Evolutionary conservation across 2,329 filamentous ascomycete species (phyloP).

Genomic region (Sarocladium oryzae): DNA sequence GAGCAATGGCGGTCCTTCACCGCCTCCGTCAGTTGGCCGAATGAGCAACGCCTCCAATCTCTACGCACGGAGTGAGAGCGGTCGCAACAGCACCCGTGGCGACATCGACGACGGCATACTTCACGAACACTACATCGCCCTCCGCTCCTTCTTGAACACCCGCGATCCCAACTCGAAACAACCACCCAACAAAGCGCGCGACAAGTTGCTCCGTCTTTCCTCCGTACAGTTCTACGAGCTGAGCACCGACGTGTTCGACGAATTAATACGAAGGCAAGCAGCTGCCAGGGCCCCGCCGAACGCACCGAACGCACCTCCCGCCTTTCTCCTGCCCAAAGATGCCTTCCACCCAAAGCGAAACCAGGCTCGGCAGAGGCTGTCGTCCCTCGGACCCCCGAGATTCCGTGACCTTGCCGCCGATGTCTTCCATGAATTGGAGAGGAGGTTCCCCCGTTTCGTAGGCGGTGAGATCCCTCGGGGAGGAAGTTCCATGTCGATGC

Average conservation of each 20-base stretch:
- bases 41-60: slow-evolving; percentile 74
- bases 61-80: slow-evolving; percentile 61
- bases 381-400: slow-evolving; percentile 75
- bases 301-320: slow-evolving; percentile 51
- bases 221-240: slow-evolving; percentile 93
- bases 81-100: slow-evolving; percentile 46
- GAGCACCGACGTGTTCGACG: slow-evolving; percentile 95
- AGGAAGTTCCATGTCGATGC: slow-evolving; percentile 61
- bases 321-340: slow-evolving; percentile 75
- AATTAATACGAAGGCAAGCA: slow-evolving; percentile 80
- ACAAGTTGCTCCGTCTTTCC: slow-evolving; percentile 87
- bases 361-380: slow-evolving; percentile 91
- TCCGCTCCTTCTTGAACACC: slow-evolving; percentile 71
- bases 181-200: slow-evolving; percentile 81
- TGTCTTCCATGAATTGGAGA: slow-evolving; percentile 90
- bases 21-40: slow-evolving; percentile 79
- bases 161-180: slow-evolving; percentile 69
- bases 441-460: slow-evolving; percentile 77
- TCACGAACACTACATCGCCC: slow-evolving; percentile 71
- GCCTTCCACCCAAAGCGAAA: slow-evolving; percentile 96
- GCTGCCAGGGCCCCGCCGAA: slow-evolving; percentile 48
- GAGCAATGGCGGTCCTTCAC: slow-evolving; percentile 65
- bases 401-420: slow-evolving; percentile 93
- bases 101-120: slow-evolving; percentile 61
- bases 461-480: slow-evolving; percentile 61